Percentiles rank a stretch among this genome's conserved stretches.
phyloP scores from a whole-genome alignment of 225 moss, liverwort and hornwort genomes.

The Pleurozium schreberi region DNA sequence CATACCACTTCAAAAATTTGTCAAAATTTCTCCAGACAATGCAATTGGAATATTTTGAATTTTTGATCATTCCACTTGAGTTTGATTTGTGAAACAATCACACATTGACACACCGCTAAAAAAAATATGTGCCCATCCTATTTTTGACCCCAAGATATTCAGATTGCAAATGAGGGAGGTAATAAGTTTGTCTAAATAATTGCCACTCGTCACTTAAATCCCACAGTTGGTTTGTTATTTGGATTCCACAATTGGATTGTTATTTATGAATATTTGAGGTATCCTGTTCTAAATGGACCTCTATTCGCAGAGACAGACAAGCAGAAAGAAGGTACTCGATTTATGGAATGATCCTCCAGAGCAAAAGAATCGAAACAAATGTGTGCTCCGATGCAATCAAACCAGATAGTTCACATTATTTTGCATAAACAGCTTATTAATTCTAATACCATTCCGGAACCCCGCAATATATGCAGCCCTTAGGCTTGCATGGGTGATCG shows the following conservation, averaged over 20 bases:
- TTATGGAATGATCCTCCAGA: background rate
- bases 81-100: too few relatives aligned
- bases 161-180: too few relatives aligned
- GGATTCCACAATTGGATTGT: background rate
- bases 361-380: background rate
- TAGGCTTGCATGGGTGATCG: background rate
- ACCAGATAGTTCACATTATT: background rate
- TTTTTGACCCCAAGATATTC: too few relatives aligned
- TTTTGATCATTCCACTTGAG: too few relatives aligned
- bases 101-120: too few relatives aligned
- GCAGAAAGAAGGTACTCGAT: background rate
- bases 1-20: too few relatives aligned
- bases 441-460: background rate
- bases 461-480: background rate
- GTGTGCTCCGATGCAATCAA: background rate
- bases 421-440: background rate
- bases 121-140: too few relatives aligned
- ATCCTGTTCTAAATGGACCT: background rate
- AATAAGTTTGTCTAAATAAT: background rate
- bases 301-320: background rate
- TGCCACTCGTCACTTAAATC: background rate
- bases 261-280: too few relatives aligned
- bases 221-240: background rate
- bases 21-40: too few relatives aligned
- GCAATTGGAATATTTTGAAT: too few relatives aligned